Evolutionary conservation across 371 early-diverging fungal species (phyloP).

Genomic region (Mortierella sp.): DNA sequence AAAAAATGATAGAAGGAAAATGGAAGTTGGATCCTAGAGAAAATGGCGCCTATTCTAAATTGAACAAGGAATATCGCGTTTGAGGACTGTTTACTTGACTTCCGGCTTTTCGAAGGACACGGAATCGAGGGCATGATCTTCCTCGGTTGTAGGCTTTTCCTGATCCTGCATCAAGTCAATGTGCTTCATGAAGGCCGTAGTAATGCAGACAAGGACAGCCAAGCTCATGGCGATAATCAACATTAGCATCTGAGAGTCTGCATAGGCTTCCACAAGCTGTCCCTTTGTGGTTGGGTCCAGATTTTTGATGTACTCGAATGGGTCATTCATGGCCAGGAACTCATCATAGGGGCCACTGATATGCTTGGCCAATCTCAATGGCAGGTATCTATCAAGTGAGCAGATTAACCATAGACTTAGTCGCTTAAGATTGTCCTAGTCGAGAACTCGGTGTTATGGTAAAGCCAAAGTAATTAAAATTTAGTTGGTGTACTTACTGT

Average conservation of each 20-base stretch:
- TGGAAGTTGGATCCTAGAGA: too few species aligned
- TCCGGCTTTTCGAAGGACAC: neutral
- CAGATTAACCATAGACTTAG: neutral
- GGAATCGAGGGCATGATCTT: neutral
- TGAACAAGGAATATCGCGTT: too few species aligned
- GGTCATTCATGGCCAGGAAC: constrained; percentile 26
- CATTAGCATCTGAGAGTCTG: constrained; percentile 46
- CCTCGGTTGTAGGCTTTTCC: neutral
- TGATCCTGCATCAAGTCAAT: constrained; percentile 18
- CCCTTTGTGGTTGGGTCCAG: constrained; percentile 29
- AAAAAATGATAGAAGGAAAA: neutral
- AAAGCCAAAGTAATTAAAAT: neutral
- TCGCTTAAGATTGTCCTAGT: neutral
- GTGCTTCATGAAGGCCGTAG: constrained; percentile 11
- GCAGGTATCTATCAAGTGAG: constrained; percentile 21
- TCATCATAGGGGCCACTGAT: constrained; percentile 52
- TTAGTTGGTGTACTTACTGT: constrained; percentile 10
- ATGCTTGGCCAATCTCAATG: constrained; percentile 44
- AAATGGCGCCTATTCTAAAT: too few species aligned
- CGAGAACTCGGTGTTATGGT: too few species aligned
- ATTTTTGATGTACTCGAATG: constrained; percentile 11
- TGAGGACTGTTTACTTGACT: neutral
- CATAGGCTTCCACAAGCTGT: constrained; percentile 46
- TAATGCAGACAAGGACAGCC: constrained; percentile 26
- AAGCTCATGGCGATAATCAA: constrained; percentile 48